Conservation (phyloP, 768 basidiomycete genomes). For the Auricularia cornea region DNA sequence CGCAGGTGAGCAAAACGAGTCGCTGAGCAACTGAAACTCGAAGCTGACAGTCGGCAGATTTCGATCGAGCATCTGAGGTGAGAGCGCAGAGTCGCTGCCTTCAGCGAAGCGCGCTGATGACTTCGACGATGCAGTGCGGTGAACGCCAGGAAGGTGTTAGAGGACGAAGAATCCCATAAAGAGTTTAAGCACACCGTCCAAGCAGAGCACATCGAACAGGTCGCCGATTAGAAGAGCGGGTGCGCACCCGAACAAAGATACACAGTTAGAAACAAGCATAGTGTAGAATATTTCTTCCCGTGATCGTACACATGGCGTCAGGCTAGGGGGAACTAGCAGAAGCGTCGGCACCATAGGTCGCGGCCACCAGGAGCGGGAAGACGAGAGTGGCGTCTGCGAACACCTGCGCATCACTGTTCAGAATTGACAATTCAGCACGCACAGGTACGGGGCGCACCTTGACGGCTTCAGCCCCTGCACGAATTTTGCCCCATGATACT, state of each 20-base stretch:
- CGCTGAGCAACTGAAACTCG: background rate
- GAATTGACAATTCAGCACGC: slow-evolving; percentile 3
- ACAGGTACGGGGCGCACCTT: slow-evolving; percentile 42
- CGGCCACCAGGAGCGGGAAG: slow-evolving; percentile 91
- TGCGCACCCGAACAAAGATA: no score
- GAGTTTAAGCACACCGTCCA: background rate
- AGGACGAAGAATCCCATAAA: background rate
- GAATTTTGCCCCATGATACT: slow-evolving; percentile 97
- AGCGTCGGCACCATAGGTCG: slow-evolving; percentile 60
- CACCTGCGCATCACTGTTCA: slow-evolving; percentile 34
- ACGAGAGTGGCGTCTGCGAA: slow-evolving; percentile 96
- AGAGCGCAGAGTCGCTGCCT: background rate
- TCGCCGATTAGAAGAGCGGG: no score
- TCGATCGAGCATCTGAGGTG: background rate
- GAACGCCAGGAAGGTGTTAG: background rate
- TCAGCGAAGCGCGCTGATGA: no score
- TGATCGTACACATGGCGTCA: no score
- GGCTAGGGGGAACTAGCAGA: background rate
- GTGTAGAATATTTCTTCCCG: no score
- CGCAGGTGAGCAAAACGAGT: background rate
- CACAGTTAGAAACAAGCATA: no score
- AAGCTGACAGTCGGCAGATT: background rate
- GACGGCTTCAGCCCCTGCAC: slow-evolving; percentile 71
- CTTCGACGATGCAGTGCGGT: no score
- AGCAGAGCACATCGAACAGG: background rate